Conservation (phyloP, 306 rosid genomes). For the Castanea crenata region DNA sequence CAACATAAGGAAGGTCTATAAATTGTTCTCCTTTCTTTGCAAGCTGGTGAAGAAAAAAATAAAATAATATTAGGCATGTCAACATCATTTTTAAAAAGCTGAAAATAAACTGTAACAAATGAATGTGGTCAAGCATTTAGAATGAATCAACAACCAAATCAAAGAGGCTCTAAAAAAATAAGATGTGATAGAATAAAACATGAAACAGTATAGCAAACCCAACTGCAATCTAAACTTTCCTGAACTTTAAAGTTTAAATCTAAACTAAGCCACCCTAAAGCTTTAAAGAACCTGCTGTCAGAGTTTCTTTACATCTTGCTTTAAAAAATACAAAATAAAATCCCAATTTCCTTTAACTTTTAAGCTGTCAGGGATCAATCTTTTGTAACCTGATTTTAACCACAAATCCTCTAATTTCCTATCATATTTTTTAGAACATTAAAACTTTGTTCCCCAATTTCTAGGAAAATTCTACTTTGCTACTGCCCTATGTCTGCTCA, state of each 20-base stretch:
- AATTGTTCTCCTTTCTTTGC: slow-evolving; percentile 84
- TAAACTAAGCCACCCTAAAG: too few species aligned
- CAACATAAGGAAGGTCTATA: slow-evolving; percentile 82
- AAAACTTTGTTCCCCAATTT: not conserved
- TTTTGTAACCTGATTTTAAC: not conserved
- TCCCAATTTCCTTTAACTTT: not conserved
- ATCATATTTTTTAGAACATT: not conserved
- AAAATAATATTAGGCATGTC: slow-evolving; percentile 12
- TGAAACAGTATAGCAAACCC: not conserved
- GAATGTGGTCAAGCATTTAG: not conserved
- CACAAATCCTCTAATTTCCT: not conserved
- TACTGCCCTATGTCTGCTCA: not conserved
- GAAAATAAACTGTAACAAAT: too few species aligned
- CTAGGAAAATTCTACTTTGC: not conserved
- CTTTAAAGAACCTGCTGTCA: too few species aligned
- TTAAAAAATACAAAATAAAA: too few species aligned
- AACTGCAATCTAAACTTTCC: too few species aligned
- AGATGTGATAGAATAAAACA: too few species aligned
- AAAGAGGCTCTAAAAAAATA: not conserved
- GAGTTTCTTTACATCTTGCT: too few species aligned
- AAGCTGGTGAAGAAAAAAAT: slow-evolving; percentile 47
- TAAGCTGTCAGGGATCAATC: not conserved
- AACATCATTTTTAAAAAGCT: not conserved
- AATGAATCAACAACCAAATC: not conserved
- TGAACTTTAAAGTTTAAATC: too few species aligned